Evolutionary conservation across 495 filamentous ascomycete species (phyloP).

Genomic region (Tetracladium setigerum): DNA sequence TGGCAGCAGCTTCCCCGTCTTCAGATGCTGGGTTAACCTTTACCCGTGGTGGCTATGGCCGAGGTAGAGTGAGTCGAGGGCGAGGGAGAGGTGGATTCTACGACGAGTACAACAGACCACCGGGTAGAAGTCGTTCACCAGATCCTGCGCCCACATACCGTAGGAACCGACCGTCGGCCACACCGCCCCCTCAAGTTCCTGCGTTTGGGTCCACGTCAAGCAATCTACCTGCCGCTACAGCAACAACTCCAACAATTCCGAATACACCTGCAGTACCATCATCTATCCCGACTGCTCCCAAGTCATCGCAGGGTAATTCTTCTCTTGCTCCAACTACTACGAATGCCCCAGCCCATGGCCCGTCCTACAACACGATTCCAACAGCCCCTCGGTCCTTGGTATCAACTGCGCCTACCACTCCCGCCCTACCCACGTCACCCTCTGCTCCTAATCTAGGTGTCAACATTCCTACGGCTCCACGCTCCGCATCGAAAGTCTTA

Average conservation of each 20-base stretch:
- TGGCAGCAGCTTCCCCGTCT: conserved; percentile 60
- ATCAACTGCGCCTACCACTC: background rate
- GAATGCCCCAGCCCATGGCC: background rate
- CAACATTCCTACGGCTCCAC: no score
- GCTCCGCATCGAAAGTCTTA: no score
- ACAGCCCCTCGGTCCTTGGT: background rate
- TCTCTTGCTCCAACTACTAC: background rate
- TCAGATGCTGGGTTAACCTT: conserved; percentile 38
- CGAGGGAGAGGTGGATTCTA: conserved; percentile 37
- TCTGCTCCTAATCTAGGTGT: background rate
- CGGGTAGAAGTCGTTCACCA: conserved; percentile 13
- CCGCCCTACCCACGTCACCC: background rate
- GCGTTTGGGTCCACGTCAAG: conserved; percentile 64
- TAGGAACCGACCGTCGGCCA: conserved; percentile 23
- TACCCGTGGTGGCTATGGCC: conserved; percentile 48
- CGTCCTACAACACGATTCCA: background rate
- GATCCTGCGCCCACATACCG: conserved; percentile 24
- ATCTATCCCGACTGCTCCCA: background rate
- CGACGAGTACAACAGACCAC: conserved; percentile 50
- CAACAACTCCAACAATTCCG: background rate
- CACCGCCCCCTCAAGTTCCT: conserved; percentile 76
- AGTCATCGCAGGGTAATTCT: background rate
- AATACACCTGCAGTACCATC: background rate
- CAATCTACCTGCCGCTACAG: background rate
- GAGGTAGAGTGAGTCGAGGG: conserved; percentile 29